Base-by-base conservation (phyloP, 2,329 filamentous ascomycete species). In the Neonectria faginata region DNA sequence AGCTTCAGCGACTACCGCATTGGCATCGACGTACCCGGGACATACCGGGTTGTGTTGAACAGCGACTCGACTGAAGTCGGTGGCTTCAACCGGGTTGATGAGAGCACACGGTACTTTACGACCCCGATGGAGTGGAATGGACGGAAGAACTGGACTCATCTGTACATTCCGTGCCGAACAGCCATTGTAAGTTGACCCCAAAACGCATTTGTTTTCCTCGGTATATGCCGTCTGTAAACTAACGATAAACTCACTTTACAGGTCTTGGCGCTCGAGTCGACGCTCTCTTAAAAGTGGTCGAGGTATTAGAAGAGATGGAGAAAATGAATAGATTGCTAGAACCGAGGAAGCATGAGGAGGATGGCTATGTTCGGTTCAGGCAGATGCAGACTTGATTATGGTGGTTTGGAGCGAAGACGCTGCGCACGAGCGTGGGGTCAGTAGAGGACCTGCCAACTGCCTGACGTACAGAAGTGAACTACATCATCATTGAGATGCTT, bases 1-100 rank as follows among this genome's bases (percentile, higher is more conserved):
- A 97, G 93, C 79, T 99, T 92, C 80, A 90, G 91, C 11, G 96
- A 98, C 80, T 99, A 97, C 78, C 89, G 95, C 41, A 91, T 99
- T 51, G 96, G 96, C 18, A 86, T 99, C 42, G 93, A 98, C 56
- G 84, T 88, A 20, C 82, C 91, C 3, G 96, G 96, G 42, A 97
- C 92, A 1, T 99, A 99, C 80, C 87, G 88, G 60, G 89, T 97
- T 59, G 90, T 97, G 4, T 84, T 99, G 47, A 93, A 95, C 79
- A 91, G 91, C 0, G 96, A 99, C 78, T 84, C 86, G 53, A 85
- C 88, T 73, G 88, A 88, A 1, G 92, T 93, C 72, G 96, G 96
- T 29, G 96, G 96, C 0, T 88, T 93, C 69, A 88, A 87, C 31
- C 88, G 94, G 31, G 87, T 97, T 56, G 89, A 93, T 60, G 89